Evolutionary conservation across 371 early-diverging fungal species (phyloP).

Genomic region (Mucor sp.): DNA sequence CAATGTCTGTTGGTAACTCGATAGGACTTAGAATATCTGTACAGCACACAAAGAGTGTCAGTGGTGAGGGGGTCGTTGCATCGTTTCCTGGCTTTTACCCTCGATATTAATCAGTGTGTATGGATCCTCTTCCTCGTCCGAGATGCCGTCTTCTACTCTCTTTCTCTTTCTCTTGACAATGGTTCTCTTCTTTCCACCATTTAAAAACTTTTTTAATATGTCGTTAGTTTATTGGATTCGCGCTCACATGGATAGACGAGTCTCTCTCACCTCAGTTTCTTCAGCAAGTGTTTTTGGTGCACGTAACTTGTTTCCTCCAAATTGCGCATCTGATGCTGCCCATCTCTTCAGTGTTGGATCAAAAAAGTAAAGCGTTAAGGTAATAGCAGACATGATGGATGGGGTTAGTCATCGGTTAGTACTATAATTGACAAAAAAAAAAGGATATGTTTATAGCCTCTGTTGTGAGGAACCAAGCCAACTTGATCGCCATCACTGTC

Average conservation of each 20-base stretch:
- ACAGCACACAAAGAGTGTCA: neutral
- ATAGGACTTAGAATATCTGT: slow-evolving; percentile 54
- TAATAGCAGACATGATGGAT: neutral
- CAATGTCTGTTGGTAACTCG: slow-evolving; percentile 55
- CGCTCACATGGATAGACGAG: neutral
- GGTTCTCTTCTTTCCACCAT: slow-evolving; percentile 40
- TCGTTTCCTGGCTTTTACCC: slow-evolving; percentile 28
- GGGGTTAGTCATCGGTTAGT: neutral
- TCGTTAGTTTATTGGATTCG: neutral
- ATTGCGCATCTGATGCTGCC: slow-evolving; percentile 36
- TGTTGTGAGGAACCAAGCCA: slow-evolving; percentile 53
- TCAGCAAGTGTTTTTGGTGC: slow-evolving; percentile 34
- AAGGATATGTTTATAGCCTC: slow-evolving; percentile 67
- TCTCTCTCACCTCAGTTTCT: slow-evolving; percentile 39
- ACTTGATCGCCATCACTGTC: slow-evolving; percentile 46
- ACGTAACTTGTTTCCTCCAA: slow-evolving; percentile 48
- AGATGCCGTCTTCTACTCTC: slow-evolving; percentile 40
- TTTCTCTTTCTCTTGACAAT: slow-evolving; percentile 46
- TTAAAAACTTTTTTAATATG: slow-evolving; percentile 26
- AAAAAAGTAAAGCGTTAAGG: slow-evolving; percentile 29
- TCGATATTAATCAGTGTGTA: slow-evolving; percentile 56
- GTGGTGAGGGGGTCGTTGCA: neutral
- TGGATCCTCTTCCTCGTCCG: slow-evolving; percentile 54
- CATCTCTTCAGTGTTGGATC: slow-evolving; percentile 43
- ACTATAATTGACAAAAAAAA: slow-evolving; percentile 12